Conservation (phyloP, 495 filamentous ascomycete genomes). For the Aspergillus wentii region DNA sequence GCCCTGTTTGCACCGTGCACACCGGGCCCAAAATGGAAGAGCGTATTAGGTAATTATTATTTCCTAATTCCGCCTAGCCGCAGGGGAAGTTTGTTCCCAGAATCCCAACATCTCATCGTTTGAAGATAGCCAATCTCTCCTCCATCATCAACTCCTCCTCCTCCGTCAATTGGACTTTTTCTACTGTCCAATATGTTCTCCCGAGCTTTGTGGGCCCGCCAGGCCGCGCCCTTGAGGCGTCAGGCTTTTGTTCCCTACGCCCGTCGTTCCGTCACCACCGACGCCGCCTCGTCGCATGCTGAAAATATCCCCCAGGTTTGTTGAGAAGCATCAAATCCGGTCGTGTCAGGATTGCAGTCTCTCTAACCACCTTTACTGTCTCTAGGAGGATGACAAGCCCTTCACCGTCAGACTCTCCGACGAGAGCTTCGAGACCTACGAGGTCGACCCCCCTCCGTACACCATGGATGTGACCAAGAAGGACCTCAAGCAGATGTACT, state of each 20-base stretch:
- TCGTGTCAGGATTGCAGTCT: no score
- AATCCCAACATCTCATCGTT: conserved; percentile 37
- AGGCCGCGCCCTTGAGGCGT: conserved; percentile 48
- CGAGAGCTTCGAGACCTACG: conserved; percentile 99
- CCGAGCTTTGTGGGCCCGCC: conserved; percentile 37
- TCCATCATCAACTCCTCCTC: conserved; percentile 13
- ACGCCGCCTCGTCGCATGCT: conserved; percentile 86
- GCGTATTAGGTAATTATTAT: conserved; percentile 32
- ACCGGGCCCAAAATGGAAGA: conserved; percentile 34
- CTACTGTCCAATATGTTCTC: conserved; percentile 35
- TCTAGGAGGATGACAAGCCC: conserved; percentile 87
- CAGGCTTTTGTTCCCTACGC: conserved; percentile 49
- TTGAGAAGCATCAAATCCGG: no score
- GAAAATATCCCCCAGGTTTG: conserved; percentile 70
- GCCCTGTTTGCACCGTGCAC: conserved; percentile 28
- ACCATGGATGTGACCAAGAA: conserved; percentile 90
- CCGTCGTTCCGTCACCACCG: conserved; percentile 81
- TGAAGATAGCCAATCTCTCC: conserved; percentile 16
- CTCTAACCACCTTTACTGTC: no score
- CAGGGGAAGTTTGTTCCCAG: conserved; percentile 40
- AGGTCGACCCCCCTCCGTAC: conserved; percentile 92
- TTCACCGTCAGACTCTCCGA: conserved; percentile 91
- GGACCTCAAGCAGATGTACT: conserved; percentile 98
- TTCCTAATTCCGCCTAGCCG: conserved; percentile 13
- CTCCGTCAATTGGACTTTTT: conserved; percentile 23